These are phyloP conservation scores for Penicillium atrosanguineum DNA, from an alignment of 495 filamentous ascomycete species.

Conservation along the genomic window DNA sequence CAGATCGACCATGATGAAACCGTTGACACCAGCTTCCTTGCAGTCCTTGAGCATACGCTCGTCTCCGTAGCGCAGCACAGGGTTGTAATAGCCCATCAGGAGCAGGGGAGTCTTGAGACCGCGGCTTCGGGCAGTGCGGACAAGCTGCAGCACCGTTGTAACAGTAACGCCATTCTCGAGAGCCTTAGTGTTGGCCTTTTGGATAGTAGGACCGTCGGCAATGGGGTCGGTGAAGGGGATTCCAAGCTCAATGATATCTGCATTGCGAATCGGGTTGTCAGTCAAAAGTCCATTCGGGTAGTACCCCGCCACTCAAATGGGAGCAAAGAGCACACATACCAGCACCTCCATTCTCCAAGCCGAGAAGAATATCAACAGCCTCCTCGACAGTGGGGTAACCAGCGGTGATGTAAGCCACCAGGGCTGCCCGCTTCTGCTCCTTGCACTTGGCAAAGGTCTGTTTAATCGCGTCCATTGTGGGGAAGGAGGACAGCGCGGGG, in stretches of 20 bases:
- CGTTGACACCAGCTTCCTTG: conserved; percentile 83
- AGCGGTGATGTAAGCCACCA: conserved; percentile 95
- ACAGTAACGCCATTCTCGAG: conserved; percentile 87
- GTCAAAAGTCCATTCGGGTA: not conserved
- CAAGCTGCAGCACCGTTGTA: conserved; percentile 70
- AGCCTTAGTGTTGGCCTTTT: conserved; percentile 85
- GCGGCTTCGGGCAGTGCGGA: conserved; percentile 68
- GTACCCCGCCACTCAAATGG: conserved; percentile 2
- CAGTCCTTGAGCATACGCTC: conserved; percentile 83
- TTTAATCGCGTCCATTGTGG: conserved; percentile 74
- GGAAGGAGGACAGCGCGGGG: conserved; percentile 12
- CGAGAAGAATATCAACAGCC: conserved; percentile 79
- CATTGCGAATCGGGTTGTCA: conserved; percentile 1
- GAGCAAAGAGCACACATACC: conserved; percentile 51
- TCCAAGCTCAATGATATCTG: conserved; percentile 53
- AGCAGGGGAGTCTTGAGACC: conserved; percentile 81
- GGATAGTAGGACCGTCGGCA: conserved; percentile 92
- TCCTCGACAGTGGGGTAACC: conserved; percentile 84
- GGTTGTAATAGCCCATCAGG: conserved; percentile 99
- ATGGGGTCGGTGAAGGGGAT: conserved; percentile 98
- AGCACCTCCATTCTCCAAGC: conserved; percentile 89
- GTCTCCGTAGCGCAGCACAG: conserved; percentile 88
- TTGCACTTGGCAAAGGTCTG: conserved; percentile 86
- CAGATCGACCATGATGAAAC: conserved; percentile 96
- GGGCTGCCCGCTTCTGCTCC: conserved; percentile 60